Evolutionary conservation across 2,329 filamentous ascomycete genomes (phyloP).

Genomic region (Penicillium occitanis): DNA sequence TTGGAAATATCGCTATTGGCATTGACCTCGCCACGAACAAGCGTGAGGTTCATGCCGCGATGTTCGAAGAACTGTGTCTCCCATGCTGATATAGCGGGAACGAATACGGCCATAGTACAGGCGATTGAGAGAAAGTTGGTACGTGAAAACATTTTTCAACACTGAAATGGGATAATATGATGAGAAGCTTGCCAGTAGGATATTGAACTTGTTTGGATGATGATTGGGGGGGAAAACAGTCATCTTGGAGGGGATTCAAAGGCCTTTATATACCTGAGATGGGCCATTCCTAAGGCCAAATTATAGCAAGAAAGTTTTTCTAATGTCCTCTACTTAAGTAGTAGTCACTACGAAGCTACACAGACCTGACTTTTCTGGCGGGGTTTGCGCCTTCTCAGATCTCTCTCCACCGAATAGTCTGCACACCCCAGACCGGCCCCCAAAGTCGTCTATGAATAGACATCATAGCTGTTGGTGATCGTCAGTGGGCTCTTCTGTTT

Average conservation of each 20-base stretch:
- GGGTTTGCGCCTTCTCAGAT: not conserved
- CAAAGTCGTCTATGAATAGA: not conserved
- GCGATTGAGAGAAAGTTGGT: not conserved
- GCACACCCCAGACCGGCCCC: not conserved
- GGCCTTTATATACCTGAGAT: not conserved
- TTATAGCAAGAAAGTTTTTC: not conserved
- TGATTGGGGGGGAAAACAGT: not conserved
- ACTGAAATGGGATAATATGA: not conserved
- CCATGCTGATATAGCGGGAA: not conserved
- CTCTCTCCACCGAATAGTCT: not conserved
- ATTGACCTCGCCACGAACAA: not conserved
- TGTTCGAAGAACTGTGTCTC: not conserved
- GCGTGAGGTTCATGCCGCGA: not conserved
- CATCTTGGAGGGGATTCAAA: not conserved
- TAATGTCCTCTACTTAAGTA: not conserved
- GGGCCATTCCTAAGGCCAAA: not conserved
- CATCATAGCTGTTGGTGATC: not conserved
- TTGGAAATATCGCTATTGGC: not conserved
- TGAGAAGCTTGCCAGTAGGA: not conserved
- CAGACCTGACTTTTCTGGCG: not conserved
- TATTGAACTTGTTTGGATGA: not conserved
- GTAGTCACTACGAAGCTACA: not conserved
- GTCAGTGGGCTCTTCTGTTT: not conserved
- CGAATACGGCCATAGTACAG: not conserved
- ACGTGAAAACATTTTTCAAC: not conserved